phyloP scores from a whole-genome alignment of 345 rosid species.

The Atalantia buxifolia region DNA sequence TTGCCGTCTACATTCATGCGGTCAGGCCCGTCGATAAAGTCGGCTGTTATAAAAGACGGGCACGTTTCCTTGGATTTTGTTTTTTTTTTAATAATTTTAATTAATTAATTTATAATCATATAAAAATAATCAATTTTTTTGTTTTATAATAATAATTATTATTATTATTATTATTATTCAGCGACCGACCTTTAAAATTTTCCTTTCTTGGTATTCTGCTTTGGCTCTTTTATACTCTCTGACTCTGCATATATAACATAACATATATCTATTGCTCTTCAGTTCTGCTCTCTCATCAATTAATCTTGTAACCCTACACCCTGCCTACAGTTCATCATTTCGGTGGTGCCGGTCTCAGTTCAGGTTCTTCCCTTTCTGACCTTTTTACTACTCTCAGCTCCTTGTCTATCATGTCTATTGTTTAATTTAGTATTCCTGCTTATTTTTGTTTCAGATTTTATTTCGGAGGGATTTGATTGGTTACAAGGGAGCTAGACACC shows the following conservation, averaged over 20 bases:
- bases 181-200: slow-evolving; percentile 32
- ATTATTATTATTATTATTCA: no score
- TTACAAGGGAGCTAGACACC: slow-evolving; percentile 23
- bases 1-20: slow-evolving; percentile 30
- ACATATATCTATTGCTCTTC: background rate
- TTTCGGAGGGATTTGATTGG: background rate
- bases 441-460: background rate
- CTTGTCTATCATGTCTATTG: no score
- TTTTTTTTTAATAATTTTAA: background rate
- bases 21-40: slow-evolving; percentile 28
- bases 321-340: no score
- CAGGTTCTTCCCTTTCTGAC: background rate
- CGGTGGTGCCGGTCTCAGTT: background rate
- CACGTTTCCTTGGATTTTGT: slow-evolving; percentile 19
- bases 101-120: background rate
- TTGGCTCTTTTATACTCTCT: background rate
- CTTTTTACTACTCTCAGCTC: background rate
- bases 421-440: no score
- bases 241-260: background rate
- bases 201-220: background rate
- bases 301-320: background rate
- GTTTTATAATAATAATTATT: no score
- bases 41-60: slow-evolving; percentile 13
- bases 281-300: background rate
- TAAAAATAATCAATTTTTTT: background rate